Evolutionary conservation across 129 eudicot species (phyloP), one percentile per base, ranked within the genome.

Genomic region (Ambrosia trifida): DNA sequence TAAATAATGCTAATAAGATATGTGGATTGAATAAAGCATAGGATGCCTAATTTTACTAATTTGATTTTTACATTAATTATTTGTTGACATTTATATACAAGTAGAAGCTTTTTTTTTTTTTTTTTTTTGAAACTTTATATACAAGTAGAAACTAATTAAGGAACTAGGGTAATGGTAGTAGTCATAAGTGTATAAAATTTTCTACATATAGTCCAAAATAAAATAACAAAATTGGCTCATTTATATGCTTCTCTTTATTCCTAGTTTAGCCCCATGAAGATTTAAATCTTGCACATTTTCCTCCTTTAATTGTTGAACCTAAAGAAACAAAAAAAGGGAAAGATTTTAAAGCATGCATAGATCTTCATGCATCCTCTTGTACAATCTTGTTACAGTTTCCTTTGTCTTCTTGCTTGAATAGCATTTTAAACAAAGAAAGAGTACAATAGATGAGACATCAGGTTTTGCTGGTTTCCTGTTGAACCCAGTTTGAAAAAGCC

Each of bases 401-500:
- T 62, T 33, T 47, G 45, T 57, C 51, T 47, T 46, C 19, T 31
- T 67, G 61, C 56, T 70, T 58, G 58, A 24, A n/a, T 62, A 8
- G 35, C 62, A 54, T 3, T 56, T 51, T 33, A 46, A 28, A 40
- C 10, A 33, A 30, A 66, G 47, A 53, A 10, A 76, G 68, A 66
- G 11, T 36, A 53, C 18, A n/a, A 17, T 12, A 49, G 64, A 66
- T 54, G 17, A 24, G 35, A 24, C 63, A 57, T 57, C 69, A 75
- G 70, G 36, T 41, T 44, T 4, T 64, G 58, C 14, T 52, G 11
- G 68, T 64, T 64, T 68, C 68, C 56, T 80, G 85, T 72, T 81
- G 83, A 67, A 91, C 72, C 98, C 96, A 91, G 13, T 68, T 76
- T 17, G 90, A 88, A 85, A 91, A 91, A 68, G 76, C 77, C 31